A percentile compares a stretch with the other conserved stretches of the same genome.
These are phyloP conservation scores for Kwoniella newhampshirensis DNA, from an alignment of 768 basidiomycete species.

Conservation along the genomic window DNA sequence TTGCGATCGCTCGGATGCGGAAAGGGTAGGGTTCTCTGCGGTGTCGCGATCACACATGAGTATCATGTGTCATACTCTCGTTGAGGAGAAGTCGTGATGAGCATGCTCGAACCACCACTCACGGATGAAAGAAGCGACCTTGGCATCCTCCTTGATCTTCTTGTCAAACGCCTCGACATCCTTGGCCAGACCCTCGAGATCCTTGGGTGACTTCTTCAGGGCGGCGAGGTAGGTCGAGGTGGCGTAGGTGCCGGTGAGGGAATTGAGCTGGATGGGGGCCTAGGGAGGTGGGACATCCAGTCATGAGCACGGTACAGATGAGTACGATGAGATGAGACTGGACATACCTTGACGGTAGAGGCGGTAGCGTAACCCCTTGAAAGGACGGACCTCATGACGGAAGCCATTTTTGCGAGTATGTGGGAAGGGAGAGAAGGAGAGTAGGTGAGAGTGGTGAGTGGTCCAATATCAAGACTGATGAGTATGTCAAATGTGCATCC, in stretches of 20 bases:
- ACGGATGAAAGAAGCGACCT: slow-evolving; percentile 68
- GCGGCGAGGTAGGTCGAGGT: slow-evolving; percentile 53
- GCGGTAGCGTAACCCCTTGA: slow-evolving; percentile 50
- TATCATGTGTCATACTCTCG: not conserved
- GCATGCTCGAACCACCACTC: slow-evolving; percentile 24
- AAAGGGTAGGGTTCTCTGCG: slow-evolving; percentile 80
- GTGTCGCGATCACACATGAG: too few species aligned
- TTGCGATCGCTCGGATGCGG: slow-evolving; percentile 68
- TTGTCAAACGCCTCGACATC: slow-evolving; percentile 73
- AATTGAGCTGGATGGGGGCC: slow-evolving; percentile 54
- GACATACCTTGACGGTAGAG: slow-evolving; percentile 47
- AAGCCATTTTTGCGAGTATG: slow-evolving; percentile 37
- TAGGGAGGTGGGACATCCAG: slow-evolving; percentile 14
- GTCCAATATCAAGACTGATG: not conserved
- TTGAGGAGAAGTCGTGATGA: not conserved
- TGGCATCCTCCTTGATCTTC: slow-evolving; percentile 66
- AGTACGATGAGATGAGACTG: not conserved
- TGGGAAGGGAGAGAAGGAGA: slow-evolving; percentile 5
- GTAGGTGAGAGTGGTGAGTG: slow-evolving; percentile 6
- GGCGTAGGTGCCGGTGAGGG: slow-evolving; percentile 53
- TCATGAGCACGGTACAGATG: slow-evolving; percentile 11
- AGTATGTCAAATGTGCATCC: too few species aligned
- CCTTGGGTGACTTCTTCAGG: slow-evolving; percentile 75
- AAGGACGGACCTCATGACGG: slow-evolving; percentile 44
- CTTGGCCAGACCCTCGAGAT: slow-evolving; percentile 78